Evolutionary conservation across 345 rosid species (phyloP).

Genomic region (Salix arbutifolia): DNA sequence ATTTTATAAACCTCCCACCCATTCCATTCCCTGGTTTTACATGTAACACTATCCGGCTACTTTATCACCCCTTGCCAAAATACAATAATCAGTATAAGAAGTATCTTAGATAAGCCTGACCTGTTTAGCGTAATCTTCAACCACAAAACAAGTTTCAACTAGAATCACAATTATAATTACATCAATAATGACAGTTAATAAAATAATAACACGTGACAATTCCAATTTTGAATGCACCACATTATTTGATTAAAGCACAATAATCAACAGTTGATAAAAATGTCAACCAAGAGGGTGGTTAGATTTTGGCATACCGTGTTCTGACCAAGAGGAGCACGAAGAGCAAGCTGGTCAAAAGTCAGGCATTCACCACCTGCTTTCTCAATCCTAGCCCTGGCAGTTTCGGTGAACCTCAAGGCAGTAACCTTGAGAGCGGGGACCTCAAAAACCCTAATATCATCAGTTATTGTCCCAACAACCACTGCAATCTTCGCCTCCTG

Average conservation of each 20-base stretch:
- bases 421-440: slow-evolving; percentile 82
- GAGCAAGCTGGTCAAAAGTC: slow-evolving; percentile 94
- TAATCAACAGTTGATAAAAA: background rate
- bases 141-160: background rate
- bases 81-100: background rate
- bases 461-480: slow-evolving; percentile 78
- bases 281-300: background rate
- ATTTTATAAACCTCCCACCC: background rate
- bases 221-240: background rate
- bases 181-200: background rate
- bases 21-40: too few relatives aligned
- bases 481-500: slow-evolving; percentile 84
- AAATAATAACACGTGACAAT: background rate
- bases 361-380: slow-evolving; percentile 98
- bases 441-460: slow-evolving; percentile 72
- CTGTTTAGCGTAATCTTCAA: too few relatives aligned
- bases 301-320: slow-evolving; percentile 55
- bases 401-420: slow-evolving; percentile 88
- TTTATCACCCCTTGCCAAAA: background rate
- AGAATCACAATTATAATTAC: background rate
- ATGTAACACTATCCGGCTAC: background rate
- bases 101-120: background rate
- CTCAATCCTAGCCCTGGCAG: slow-evolving; percentile 92
- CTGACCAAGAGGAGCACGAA: slow-evolving; percentile 87
- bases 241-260: background rate